A percentile compares a stretch with the other conserved stretches of the same genome.
phyloP scores from a whole-genome alignment of 805 yeast genomes.

The Zygoascus flipseniorum region DNA sequence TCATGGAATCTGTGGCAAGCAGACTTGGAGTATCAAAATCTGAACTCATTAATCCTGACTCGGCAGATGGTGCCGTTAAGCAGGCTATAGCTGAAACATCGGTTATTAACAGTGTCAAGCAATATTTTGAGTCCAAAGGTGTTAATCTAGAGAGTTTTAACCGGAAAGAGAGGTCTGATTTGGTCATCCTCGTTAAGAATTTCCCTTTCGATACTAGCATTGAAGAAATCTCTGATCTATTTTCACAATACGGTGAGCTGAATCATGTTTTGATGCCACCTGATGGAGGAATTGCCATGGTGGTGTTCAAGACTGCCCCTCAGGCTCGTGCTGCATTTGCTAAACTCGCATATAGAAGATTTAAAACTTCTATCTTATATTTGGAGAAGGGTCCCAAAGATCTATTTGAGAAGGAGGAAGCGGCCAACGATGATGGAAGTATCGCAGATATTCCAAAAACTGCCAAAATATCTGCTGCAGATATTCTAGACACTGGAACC shows the following conservation, averaged over 20 bases:
- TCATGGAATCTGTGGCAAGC: slow-evolving; percentile 78
- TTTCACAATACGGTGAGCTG: slow-evolving; percentile 70
- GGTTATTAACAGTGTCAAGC: slow-evolving; percentile 83
- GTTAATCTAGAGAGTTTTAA: slow-evolving; percentile 71
- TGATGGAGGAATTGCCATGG: slow-evolving; percentile 90
- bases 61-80: slow-evolving; percentile 81
- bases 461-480: slow-evolving; percentile 38
- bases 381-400: slow-evolving; percentile 90
- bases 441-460: slow-evolving; percentile 1
- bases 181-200: slow-evolving; percentile 75
- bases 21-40: slow-evolving; percentile 77
- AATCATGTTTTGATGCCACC: slow-evolving; percentile 88
- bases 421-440: slow-evolving; percentile 24
- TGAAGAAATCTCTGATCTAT: slow-evolving; percentile 75
- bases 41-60: slow-evolving; percentile 80
- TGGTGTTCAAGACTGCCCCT: slow-evolving; percentile 76
- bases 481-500: slow-evolving; percentile 33
- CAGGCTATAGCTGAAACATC: slow-evolving; percentile 97
- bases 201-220: slow-evolving; percentile 80
- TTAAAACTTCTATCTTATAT: slow-evolving; percentile 79
- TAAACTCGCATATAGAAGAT: slow-evolving; percentile 77
- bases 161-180: slow-evolving; percentile 67
- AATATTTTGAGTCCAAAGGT: slow-evolving; percentile 76
- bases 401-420: slow-evolving; percentile 44
- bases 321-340: slow-evolving; percentile 85